phyloP scores from a whole-genome alignment of 2,329 filamentous ascomycete genomes.

The Stachybotrys chartarum region DNA sequence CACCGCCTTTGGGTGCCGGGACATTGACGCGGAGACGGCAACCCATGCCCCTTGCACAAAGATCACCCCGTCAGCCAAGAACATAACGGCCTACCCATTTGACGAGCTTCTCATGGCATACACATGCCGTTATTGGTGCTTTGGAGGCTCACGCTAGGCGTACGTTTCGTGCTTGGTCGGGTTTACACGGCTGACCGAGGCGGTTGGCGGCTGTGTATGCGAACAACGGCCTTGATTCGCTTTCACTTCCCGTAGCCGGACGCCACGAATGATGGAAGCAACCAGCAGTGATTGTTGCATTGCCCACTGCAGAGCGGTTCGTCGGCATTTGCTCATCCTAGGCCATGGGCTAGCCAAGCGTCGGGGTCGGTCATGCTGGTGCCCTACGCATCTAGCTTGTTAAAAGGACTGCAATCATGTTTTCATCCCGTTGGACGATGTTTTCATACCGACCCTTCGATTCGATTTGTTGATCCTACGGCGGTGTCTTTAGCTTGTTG shows the following conservation, averaged over 20 bases:
- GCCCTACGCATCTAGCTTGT: not conserved
- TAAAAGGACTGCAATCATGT: not conserved
- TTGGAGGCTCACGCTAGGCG: not conserved
- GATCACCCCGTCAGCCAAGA: not conserved
- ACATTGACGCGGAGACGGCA: not conserved
- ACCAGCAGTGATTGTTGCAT: not conserved
- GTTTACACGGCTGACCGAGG: not conserved
- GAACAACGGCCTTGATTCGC: not conserved
- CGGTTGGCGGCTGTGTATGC: not conserved
- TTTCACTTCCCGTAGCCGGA: not conserved
- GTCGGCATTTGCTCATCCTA: not conserved
- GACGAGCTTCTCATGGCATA: not conserved
- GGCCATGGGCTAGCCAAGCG: not conserved
- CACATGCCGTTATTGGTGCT: not conserved
- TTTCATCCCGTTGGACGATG: too few species aligned
- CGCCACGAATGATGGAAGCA: not conserved
- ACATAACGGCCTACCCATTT: not conserved
- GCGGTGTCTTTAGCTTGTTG: not conserved
- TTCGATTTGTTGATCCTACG: too few species aligned
- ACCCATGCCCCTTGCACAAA: not conserved
- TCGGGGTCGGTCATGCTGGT: not conserved
- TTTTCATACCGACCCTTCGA: too few species aligned
- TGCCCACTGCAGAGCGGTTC: not conserved
- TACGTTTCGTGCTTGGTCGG: not conserved
- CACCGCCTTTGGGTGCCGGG: not conserved